These are phyloP conservation scores for Silene coronaria DNA, from an alignment of 179 eudicot species.

Conservation along the genomic window DNA sequence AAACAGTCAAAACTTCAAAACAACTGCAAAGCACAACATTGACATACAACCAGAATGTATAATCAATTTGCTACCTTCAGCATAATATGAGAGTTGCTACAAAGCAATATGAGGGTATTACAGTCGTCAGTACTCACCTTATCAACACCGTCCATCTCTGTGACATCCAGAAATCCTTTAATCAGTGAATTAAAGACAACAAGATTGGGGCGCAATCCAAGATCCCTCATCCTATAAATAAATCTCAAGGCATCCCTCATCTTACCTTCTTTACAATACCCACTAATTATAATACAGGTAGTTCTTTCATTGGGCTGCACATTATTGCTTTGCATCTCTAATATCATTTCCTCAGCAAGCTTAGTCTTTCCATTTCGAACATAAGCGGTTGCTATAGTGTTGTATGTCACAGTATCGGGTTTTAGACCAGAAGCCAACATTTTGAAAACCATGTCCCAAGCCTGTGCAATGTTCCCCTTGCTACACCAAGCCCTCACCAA, in stretches of 20 bases:
- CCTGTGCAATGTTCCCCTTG: constrained; percentile 40
- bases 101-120: background rate
- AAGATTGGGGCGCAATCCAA: constrained; percentile 46
- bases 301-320: constrained; percentile 59
- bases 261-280: constrained; percentile 60
- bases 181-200: constrained; percentile 54
- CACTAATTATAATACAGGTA: constrained; percentile 47
- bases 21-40: background rate
- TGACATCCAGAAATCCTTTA: constrained; percentile 51
- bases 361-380: constrained; percentile 44
- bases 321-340: constrained; percentile 48
- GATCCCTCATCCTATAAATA: constrained; percentile 54
- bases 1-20: background rate
- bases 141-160: constrained; percentile 49
- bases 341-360: constrained; percentile 47
- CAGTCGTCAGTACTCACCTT: constrained; percentile 37
- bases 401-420: constrained; percentile 61
- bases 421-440: constrained; percentile 44
- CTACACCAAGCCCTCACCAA: constrained; percentile 59
- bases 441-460: constrained; percentile 48
- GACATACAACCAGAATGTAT: background rate
- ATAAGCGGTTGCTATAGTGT: constrained; percentile 59
- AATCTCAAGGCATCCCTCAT: constrained; percentile 55
- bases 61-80: background rate
- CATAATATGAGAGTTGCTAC: background rate